Base-by-base conservation (phyloP, 2,329 filamentous ascomycete genomes). In the Fusarium albosuccineum region DNA sequence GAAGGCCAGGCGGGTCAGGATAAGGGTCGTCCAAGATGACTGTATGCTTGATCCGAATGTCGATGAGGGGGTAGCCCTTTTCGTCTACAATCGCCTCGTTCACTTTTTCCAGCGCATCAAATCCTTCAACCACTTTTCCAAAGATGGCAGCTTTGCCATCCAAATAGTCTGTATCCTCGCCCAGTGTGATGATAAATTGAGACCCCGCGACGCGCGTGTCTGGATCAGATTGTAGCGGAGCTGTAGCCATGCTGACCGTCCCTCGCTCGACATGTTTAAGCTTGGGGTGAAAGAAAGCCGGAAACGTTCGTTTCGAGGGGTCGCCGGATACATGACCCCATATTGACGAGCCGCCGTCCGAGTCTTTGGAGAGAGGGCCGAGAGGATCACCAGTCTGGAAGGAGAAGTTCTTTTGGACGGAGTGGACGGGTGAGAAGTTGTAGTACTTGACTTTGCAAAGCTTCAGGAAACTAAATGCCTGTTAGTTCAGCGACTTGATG, bases 371-470 rank as follows among this genome's bases (percentile, higher is more conserved):
- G 59, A 91, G 88, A 11, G 94, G 95, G 11, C 96, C 95, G 54
- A 98, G 89, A 11, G 95, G 95, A 75, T 98, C 96, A 77, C 95
- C 95, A 33, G 93, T 97, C 80, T 98, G 95, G 80, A 97, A 97
- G 64, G 94, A 97, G 81, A 97, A 98, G 80, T 93, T 90, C 78
- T 95, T 96, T 77, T 97, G 96, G 37, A 99, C 88, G 70, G 91
- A 94, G 82, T 97, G 93, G 56, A 98, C 83, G 27, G 95, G 96
- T 6, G 94, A 90, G 79, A 97, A 98, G 83, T 98, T 98, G 89
- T 97, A 99, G 83, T 98, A 99, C 83, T 97, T 99, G 81, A 94
- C 85, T 82, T 98, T 98, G 88, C 96, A 97, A 73, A 99, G 92
- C 86, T 99, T 98, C 59, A 99, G 84, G 79, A 99, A 98, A 86